These are phyloP conservation scores for Penicillium malachiteum DNA, from an alignment of 495 filamentous ascomycete genomes.

Conservation along the genomic window DNA sequence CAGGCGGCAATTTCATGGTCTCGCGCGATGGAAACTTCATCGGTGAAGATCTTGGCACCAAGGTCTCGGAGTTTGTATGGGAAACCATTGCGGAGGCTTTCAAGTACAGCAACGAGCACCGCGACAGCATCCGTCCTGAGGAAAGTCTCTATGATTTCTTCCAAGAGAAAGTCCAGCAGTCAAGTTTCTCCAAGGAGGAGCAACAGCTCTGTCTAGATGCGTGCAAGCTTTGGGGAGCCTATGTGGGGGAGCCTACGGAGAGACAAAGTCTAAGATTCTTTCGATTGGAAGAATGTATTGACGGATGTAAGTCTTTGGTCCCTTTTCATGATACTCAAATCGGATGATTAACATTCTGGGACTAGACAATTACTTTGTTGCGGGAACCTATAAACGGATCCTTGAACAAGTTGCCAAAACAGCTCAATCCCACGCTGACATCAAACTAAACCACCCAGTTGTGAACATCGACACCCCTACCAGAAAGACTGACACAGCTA, in stretches of 20 bases:
- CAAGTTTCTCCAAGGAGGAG: slow-evolving; percentile 52
- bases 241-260: slow-evolving; percentile 75
- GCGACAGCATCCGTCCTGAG: slow-evolving; percentile 59
- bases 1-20: slow-evolving; percentile 56
- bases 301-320: slow-evolving; percentile 62
- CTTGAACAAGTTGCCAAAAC: slow-evolving; percentile 64
- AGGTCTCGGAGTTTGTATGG: slow-evolving; percentile 69
- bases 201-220: slow-evolving; percentile 58
- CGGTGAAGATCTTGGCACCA: slow-evolving; percentile 47
- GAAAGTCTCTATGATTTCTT: slow-evolving; percentile 80
- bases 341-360: background rate
- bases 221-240: slow-evolving; percentile 79
- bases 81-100: slow-evolving; percentile 76
- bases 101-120: slow-evolving; percentile 68
- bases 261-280: slow-evolving; percentile 89
- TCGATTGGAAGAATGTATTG: slow-evolving; percentile 91
- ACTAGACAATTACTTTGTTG: slow-evolving; percentile 82
- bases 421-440: slow-evolving; percentile 59
- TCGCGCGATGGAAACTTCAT: slow-evolving; percentile 63
- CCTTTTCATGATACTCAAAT: background rate
- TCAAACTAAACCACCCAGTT: slow-evolving; percentile 59
- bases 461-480: slow-evolving; percentile 43
- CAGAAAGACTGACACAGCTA: slow-evolving; percentile 8
- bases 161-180: slow-evolving; percentile 55
- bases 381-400: slow-evolving; percentile 80